phyloP scores from a whole-genome alignment of 805 yeast genomes.

The Candida cerambycidarum region DNA sequence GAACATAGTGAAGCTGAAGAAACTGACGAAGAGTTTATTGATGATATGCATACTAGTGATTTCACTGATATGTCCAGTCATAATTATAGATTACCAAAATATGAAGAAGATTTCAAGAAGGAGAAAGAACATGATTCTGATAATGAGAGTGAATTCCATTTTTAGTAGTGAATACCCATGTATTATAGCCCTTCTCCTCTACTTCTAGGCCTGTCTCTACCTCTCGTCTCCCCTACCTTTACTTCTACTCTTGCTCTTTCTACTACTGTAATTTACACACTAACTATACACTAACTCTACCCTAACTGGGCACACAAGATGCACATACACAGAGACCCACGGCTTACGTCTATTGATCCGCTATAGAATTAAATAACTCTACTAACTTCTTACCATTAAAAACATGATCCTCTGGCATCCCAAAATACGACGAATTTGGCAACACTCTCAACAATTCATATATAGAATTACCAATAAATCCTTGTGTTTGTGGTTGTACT shows the following conservation, averaged over 20 bases:
- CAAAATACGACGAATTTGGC: constrained; percentile 61
- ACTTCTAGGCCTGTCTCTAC: too few relatives aligned
- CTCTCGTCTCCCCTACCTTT: too few relatives aligned
- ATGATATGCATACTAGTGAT: constrained; percentile 13
- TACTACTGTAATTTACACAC: too few relatives aligned
- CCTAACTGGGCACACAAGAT: too few relatives aligned
- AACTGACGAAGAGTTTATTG: constrained; percentile 12
- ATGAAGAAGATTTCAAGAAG: constrained; percentile 16
- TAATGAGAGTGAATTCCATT: constrained; percentile 24
- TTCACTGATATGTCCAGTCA: constrained; percentile 13
- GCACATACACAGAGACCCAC: too few relatives aligned
- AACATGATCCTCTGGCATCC: constrained; percentile 43
- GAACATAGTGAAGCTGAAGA: constrained; percentile 11
- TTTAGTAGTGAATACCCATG: constrained; percentile 14
- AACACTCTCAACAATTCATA: constrained; percentile 52
- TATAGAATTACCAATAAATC: constrained; percentile 33
- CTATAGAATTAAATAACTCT: constrained; percentile 25
- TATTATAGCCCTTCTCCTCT: too few relatives aligned
- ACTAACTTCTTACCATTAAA: constrained; percentile 59
- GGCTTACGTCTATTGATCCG: too few relatives aligned
- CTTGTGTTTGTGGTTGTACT: constrained; percentile 14
- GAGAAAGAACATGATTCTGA: constrained; percentile 19
- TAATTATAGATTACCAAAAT: constrained; percentile 12
- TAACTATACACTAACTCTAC: too few relatives aligned
- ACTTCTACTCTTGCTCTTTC: too few relatives aligned